These are phyloP conservation scores for Suhomyces maxii DNA, from an alignment of 1,139 yeast genomes.

Conservation along the genomic window DNA sequence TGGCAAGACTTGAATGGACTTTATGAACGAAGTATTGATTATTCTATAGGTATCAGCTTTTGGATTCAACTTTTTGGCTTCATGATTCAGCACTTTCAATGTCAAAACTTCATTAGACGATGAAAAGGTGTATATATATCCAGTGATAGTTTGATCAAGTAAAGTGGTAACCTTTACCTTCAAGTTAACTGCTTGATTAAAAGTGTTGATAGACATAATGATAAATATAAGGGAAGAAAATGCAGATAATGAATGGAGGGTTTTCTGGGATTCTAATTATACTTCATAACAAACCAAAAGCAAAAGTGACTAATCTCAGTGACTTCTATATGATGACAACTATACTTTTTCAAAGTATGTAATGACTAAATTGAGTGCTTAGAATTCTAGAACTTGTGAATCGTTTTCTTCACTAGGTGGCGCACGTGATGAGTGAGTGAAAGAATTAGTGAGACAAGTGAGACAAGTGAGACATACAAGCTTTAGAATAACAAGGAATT, in stretches of 20 bases:
- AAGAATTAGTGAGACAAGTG: no score
- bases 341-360: no score
- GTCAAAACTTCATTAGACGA: conserved; percentile 26
- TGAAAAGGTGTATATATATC: conserved; percentile 62
- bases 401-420: not conserved
- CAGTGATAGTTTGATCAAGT: conserved; percentile 57
- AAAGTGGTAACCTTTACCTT: conserved; percentile 64
- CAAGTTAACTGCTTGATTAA: conserved; percentile 35
- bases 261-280: not conserved
- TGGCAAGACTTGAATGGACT: conserved; percentile 46
- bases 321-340: not conserved
- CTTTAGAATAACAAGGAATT: no score
- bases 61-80: conserved; percentile 18
- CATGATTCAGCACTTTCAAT: conserved; percentile 22
- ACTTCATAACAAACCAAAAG: not conserved
- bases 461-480: no score
- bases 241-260: not conserved
- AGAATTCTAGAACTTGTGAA: not conserved
- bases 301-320: no score
- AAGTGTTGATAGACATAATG: conserved; percentile 25
- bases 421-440: no score
- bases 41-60: conserved; percentile 44
- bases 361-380: not conserved
- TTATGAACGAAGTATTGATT: conserved; percentile 60
- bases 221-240: not conserved